A percentile compares a stretch with the other conserved stretches of the same genome.
phyloP scores from a whole-genome alignment of 164 flowering plant species.

The Vitis riparia region DNA sequence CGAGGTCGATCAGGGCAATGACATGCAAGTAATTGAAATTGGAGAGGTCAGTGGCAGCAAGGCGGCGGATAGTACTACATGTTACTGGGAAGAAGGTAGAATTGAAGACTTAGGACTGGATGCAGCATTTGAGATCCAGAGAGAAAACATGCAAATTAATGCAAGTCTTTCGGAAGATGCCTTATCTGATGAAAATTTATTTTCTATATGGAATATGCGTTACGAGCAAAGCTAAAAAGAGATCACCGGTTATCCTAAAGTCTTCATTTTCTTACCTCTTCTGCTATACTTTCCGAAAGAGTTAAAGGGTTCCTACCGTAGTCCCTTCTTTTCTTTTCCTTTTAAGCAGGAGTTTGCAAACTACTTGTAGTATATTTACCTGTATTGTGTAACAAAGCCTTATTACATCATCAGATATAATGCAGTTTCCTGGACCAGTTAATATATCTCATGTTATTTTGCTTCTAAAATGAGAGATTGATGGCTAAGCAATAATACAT shows the following conservation, averaged over 20 bases:
- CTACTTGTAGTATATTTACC: neutral
- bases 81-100: neutral
- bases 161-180: conserved; percentile 2
- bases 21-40: no score
- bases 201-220: conserved; percentile 31
- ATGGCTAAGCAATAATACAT: neutral
- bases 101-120: conserved; percentile 12
- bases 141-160: conserved; percentile 11
- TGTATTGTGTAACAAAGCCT: neutral
- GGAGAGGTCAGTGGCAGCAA: no score
- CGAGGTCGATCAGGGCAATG: conserved; percentile 2
- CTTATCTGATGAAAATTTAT: conserved; percentile 5
- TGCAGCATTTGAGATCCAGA: conserved; percentile 5
- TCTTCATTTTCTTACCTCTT: no score
- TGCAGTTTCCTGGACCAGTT: no score
- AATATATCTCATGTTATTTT: neutral
- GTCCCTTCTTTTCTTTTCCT: neutral
- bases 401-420: neutral
- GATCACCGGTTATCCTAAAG: no score
- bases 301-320: neutral
- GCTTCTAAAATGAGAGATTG: neutral
- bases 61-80: no score
- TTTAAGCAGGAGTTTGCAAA: neutral
- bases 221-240: conserved; percentile 7
- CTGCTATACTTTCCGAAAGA: no score